Percentiles rank a stretch among this genome's conserved stretches.
These are phyloP conservation scores for Fusarium pseudoanthophilum DNA, from an alignment of 2,329 filamentous ascomycete genomes.

Conservation along the genomic window DNA sequence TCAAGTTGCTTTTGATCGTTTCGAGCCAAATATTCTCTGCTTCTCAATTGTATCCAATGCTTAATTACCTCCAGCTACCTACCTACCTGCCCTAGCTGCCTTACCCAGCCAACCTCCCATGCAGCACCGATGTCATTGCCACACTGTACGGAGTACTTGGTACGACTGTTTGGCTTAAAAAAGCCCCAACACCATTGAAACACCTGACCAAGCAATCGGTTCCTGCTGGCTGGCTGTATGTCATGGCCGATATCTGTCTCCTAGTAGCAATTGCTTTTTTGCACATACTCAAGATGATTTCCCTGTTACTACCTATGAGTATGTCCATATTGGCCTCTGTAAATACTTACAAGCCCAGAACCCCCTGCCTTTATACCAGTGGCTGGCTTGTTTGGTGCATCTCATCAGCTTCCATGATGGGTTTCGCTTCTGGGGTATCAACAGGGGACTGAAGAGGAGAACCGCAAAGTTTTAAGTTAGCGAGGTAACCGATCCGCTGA, in stretches of 20 bases:
- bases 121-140: constrained; percentile 14
- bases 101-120: neutral
- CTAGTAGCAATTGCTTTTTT: neutral
- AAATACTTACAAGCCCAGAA: neutral
- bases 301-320: neutral
- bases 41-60: neutral
- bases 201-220: constrained; percentile 18
- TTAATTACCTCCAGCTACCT: neutral
- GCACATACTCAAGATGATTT: neutral
- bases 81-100: neutral
- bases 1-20: neutral
- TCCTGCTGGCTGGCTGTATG: constrained; percentile 31
- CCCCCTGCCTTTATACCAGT: neutral
- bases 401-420: constrained; percentile 3
- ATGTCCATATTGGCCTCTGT: neutral
- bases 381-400: constrained; percentile 5
- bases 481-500: neutral
- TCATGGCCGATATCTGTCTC: constrained; percentile 4
- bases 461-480: neutral
- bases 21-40: neutral
- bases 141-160: neutral
- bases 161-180: neutral
- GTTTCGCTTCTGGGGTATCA: constrained; percentile 10
- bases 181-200: neutral
- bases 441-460: constrained; percentile 4